Evolutionary conservation across 2,329 filamentous ascomycete species (phyloP), one percentile per base, ranked within the genome.

Genomic region (Zymoseptoria tritici): DNA sequence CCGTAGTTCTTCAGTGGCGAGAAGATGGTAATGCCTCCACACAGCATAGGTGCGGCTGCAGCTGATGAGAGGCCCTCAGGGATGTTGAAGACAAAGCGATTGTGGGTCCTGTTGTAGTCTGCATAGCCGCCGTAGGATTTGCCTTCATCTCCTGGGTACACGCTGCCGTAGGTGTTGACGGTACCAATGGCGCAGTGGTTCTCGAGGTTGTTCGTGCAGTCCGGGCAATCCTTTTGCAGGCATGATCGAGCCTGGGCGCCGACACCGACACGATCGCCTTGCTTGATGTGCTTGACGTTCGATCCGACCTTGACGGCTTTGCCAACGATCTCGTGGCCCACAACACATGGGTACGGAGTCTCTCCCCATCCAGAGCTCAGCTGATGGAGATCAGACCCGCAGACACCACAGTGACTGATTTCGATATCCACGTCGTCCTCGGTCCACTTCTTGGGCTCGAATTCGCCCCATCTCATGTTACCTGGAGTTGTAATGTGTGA

Each of bases 11-110:
- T 81, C 13, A 93, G 74, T 0, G 90, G 89, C 3, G 82, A 82
- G 71, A 83, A 94, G 0, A 86, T 81, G 0, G 90, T 93, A 57
- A 92, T 80, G 1, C 90, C 89, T 1, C 85, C 89, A 70, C 89
- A 93, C 21, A 93, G 80, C 76, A 92, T 83, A 1, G 89, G 88
- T 1, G 87, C 81, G 2, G 80, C 82, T 57, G 78, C 74, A 9
- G 76, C 77, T 24, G 75, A 78, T 2, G 73, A 67, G 29, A 85
- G 60, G 0, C 62, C 69, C 8, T 80, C 77, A 0, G 83, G 83
- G 59, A 85, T 84, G 66, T 75, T 78, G 67, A 84, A 74, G 0
- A 79, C 79, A 64, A 90, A 91, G 64, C 82, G 80, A 8, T 31
- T 55, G 5, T 60, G 62, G 11, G 63, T 60, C 11, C 85, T 79